These are phyloP conservation scores for Fusarium humuli DNA, from an alignment of 2,329 filamentous ascomycete genomes.

Conservation along the genomic window DNA sequence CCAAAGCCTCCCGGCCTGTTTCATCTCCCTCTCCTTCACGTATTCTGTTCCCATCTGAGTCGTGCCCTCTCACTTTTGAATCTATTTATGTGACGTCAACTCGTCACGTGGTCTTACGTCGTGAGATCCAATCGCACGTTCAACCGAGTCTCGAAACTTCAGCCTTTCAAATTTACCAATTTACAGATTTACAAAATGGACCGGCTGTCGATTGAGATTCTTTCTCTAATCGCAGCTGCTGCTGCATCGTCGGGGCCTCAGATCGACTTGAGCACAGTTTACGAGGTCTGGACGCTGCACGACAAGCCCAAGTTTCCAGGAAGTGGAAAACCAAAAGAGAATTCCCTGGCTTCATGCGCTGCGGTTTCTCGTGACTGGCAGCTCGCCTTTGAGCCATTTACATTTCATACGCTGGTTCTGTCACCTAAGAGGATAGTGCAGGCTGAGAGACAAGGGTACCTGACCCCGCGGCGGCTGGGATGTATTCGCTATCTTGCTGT, in stretches of 20 bases:
- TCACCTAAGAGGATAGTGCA: conserved; percentile 2
- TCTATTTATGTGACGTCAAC: background rate
- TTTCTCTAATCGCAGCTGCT: conserved; percentile 5
- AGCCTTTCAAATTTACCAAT: background rate
- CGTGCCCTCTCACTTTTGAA: background rate
- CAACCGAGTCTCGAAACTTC: background rate
- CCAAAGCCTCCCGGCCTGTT: no score
- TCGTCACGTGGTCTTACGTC: conserved; percentile 5
- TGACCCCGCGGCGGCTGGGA: background rate
- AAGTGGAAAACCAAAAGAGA: background rate
- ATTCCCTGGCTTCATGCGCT: conserved; percentile 6
- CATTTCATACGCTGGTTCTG: conserved; percentile 5
- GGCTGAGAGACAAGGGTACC: conserved; percentile 5
- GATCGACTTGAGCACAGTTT: background rate
- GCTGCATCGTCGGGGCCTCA: background rate
- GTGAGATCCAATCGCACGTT: background rate
- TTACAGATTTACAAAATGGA: background rate
- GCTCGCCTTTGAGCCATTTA: conserved; percentile 13
- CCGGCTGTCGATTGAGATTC: conserved; percentile 1
- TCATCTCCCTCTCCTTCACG: no score
- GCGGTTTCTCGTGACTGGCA: conserved; percentile 16
- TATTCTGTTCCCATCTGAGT: background rate
- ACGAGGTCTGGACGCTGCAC: conserved; percentile 9
- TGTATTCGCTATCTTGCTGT: conserved; percentile 9
- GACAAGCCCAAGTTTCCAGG: conserved; percentile 4